Conservation (phyloP, 2,329 filamentous ascomycete genomes). For the Plenodomus lindquistii region DNA sequence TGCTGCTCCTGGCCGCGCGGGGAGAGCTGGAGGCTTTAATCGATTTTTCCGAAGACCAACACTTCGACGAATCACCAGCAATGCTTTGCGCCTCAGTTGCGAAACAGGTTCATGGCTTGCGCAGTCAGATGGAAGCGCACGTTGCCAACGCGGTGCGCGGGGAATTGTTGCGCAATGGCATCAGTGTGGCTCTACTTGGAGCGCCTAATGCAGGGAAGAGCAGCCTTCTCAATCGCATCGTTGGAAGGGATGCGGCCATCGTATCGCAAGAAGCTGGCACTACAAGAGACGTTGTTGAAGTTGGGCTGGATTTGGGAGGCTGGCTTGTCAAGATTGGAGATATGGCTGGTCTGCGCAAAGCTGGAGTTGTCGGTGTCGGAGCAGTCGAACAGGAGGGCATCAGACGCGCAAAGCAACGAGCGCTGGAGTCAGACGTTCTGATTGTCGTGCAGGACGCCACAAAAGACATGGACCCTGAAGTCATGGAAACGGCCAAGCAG, state of each 20-base stretch:
- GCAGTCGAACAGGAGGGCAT: slow-evolving; percentile 88
- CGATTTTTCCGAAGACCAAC: slow-evolving; percentile 95
- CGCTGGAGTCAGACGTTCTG: slow-evolving; percentile 81
- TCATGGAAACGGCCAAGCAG: slow-evolving; percentile 57
- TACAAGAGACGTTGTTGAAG: slow-evolving; percentile 91
- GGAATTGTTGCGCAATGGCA: slow-evolving; percentile 82
- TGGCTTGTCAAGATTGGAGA: slow-evolving; percentile 95
- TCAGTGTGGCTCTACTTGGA: slow-evolving; percentile 82
- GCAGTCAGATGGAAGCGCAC: slow-evolving; percentile 67
- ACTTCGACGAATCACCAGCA: slow-evolving; percentile 85
- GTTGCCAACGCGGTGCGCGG: slow-evolving; percentile 77
- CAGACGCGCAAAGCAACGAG: slow-evolving; percentile 78
- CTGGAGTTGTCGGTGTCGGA: slow-evolving; percentile 58
- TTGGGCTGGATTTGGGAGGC: slow-evolving; percentile 83
- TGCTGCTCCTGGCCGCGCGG: slow-evolving; percentile 74
- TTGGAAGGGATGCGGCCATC: slow-evolving; percentile 92
- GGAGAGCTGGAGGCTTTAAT: slow-evolving; percentile 95
- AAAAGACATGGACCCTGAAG: slow-evolving; percentile 68
- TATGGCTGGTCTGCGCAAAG: slow-evolving; percentile 80
- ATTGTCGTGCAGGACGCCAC: slow-evolving; percentile 71
- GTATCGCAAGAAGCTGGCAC: slow-evolving; percentile 92
- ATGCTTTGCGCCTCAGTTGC: slow-evolving; percentile 73
- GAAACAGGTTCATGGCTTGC: slow-evolving; percentile 63
- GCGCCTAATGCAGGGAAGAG: slow-evolving; percentile 96
- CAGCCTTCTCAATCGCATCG: slow-evolving; percentile 85